A percentile compares a stretch with the other conserved stretches of the same genome.
phyloP scores from a whole-genome alignment of 768 basidiomycete genomes.

The Collybiopsis luxurians region DNA sequence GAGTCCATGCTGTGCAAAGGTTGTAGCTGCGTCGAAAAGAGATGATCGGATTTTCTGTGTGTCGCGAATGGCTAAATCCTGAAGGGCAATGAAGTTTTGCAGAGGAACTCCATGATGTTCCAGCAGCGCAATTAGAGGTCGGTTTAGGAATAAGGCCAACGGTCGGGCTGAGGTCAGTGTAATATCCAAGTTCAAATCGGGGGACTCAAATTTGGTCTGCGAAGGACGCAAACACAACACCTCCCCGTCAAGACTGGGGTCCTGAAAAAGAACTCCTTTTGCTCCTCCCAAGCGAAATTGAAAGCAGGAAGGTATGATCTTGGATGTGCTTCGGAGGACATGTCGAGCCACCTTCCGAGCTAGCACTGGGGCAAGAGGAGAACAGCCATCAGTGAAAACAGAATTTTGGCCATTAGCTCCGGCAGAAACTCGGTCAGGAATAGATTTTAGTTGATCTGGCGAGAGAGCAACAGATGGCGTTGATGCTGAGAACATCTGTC shows the following conservation, averaged over 20 bases:
- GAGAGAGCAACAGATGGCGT: constrained; percentile 1
- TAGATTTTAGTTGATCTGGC: background rate
- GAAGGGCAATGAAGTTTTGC: constrained; percentile 33
- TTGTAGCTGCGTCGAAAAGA: constrained; percentile 31
- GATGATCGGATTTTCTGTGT: constrained; percentile 31
- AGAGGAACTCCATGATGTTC: constrained; percentile 39
- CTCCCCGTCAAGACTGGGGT: constrained; percentile 32
- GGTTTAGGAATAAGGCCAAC: constrained; percentile 41
- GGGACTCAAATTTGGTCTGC: constrained; percentile 46
- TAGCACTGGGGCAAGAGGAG: background rate
- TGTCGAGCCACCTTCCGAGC: background rate
- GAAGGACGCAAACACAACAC: constrained; percentile 39
- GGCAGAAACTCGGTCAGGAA: background rate
- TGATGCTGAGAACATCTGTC: constrained; percentile 6
- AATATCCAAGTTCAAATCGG: constrained; percentile 42
- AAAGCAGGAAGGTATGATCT: constrained; percentile 33
- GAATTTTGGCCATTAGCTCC: background rate
- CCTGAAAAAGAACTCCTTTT: constrained; percentile 46
- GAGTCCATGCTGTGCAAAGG: constrained; percentile 42
- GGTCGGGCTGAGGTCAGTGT: constrained; percentile 43
- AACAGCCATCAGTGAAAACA: constrained; percentile 4
- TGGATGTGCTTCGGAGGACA: background rate
- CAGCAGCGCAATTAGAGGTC: constrained; percentile 46
- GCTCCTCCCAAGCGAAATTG: constrained; percentile 46
- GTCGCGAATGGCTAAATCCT: constrained; percentile 33